phyloP scores from a whole-genome alignment of 2,329 filamentous ascomycete species.

The Corinectria fuckeliana region DNA sequence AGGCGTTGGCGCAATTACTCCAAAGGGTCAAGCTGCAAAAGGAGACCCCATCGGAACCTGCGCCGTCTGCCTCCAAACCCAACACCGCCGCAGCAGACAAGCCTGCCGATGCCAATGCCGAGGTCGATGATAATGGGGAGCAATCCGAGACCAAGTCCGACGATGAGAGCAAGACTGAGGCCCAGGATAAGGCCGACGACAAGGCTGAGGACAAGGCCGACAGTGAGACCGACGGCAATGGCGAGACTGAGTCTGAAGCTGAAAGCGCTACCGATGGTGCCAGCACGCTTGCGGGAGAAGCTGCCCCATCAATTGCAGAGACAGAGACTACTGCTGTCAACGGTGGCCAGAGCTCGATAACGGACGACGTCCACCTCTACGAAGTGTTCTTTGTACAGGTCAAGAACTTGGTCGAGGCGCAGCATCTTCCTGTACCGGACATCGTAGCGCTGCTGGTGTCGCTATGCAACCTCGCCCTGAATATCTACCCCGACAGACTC shows the following conservation, averaged over 20 bases:
- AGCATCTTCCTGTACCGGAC: constrained; percentile 91
- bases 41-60: constrained; percentile 43
- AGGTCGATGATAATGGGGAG: constrained; percentile 45
- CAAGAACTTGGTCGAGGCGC: constrained; percentile 88
- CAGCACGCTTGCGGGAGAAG: constrained; percentile 40
- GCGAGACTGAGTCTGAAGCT: constrained; percentile 15
- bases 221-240: constrained; percentile 33
- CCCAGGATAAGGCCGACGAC: constrained; percentile 8
- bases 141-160: constrained; percentile 40
- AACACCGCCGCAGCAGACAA: constrained; percentile 32
- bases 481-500: constrained; percentile 90
- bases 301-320: constrained; percentile 52
- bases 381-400: constrained; percentile 98
- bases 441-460: constrained; percentile 95
- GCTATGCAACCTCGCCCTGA: constrained; percentile 88
- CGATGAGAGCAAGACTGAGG: constrained; percentile 29
- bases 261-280: constrained; percentile 40
- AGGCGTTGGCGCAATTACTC: constrained; percentile 78
- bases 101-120: constrained; percentile 19
- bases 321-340: constrained; percentile 57
- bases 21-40: constrained; percentile 78
- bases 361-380: constrained; percentile 85
- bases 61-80: constrained; percentile 29
- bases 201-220: constrained; percentile 40
- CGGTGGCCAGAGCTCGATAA: constrained; percentile 47